These are phyloP conservation scores for Talaromyces sp. DNA, from an alignment of 2,329 filamentous ascomycete species.

Conservation along the genomic window DNA sequence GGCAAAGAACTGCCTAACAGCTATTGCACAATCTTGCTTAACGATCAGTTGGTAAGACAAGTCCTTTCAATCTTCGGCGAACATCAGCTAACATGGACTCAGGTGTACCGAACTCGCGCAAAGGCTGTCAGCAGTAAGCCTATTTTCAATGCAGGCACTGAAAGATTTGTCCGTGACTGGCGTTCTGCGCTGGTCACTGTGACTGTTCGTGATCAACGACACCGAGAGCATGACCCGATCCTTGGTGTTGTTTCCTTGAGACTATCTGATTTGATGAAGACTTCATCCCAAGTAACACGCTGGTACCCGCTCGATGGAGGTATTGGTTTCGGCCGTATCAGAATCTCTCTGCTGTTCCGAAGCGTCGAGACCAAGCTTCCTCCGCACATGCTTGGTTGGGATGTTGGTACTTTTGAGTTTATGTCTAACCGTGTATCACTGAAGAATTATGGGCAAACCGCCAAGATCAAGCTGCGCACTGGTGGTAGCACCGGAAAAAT, in stretches of 20 bases:
- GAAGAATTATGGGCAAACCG: slow-evolving; percentile 56
- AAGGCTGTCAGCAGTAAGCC: slow-evolving; percentile 93
- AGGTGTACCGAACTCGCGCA: slow-evolving; percentile 84
- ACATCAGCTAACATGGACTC: slow-evolving; percentile 3
- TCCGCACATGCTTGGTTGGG: slow-evolving; percentile 84
- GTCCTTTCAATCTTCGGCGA: not conserved
- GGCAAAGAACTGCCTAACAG: slow-evolving; percentile 76
- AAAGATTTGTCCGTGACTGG: slow-evolving; percentile 92
- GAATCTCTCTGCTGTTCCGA: slow-evolving; percentile 85
- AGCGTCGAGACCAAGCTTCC: slow-evolving; percentile 82
- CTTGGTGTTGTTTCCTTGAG: slow-evolving; percentile 88
- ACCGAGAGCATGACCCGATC: slow-evolving; percentile 90
- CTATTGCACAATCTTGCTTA: slow-evolving; percentile 88
- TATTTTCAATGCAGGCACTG: slow-evolving; percentile 95
- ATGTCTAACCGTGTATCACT: slow-evolving; percentile 66
- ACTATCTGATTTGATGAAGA: slow-evolving; percentile 81
- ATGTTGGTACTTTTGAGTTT: slow-evolving; percentile 93
- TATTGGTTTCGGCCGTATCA: slow-evolving; percentile 83
- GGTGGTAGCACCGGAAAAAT: slow-evolving; percentile 76
- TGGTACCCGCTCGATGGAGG: slow-evolving; percentile 98
- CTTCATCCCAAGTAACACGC: slow-evolving; percentile 76
- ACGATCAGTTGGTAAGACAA: slow-evolving; percentile 68
- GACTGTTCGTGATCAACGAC: slow-evolving; percentile 80
- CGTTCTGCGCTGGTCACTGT: slow-evolving; percentile 80
- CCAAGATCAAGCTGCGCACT: slow-evolving; percentile 74